Evolutionary conservation across 2,329 filamentous ascomycete genomes (phyloP).

Genomic region (Cladosporium sp.): DNA sequence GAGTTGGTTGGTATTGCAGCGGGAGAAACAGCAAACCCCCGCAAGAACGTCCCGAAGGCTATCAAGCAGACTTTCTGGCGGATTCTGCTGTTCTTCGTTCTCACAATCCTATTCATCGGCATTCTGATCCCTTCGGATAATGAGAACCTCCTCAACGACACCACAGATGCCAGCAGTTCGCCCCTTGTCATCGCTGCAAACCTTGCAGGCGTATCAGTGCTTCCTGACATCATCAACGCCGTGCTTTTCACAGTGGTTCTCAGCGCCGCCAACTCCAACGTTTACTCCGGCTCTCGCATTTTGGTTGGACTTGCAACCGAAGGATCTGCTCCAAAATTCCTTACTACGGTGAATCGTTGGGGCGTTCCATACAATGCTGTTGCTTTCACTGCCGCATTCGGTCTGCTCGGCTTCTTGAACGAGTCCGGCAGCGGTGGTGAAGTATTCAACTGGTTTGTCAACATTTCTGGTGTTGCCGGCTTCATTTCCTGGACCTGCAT

Average conservation of each 20-base stretch:
- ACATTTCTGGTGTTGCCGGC: conserved; percentile 67
- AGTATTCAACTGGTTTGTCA: conserved; percentile 71
- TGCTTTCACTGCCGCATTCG: conserved; percentile 59
- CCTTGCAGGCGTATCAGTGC: conserved; percentile 55
- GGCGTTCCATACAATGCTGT: conserved; percentile 76
- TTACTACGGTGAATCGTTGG: conserved; percentile 54
- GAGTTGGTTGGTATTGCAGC: conserved; percentile 52
- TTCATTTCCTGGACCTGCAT: conserved; percentile 70
- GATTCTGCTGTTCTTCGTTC: conserved; percentile 35
- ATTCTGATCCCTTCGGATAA: conserved; percentile 34
- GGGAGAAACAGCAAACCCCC: conserved; percentile 49
- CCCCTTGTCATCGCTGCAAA: conserved; percentile 65
- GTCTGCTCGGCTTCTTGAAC: conserved; percentile 69
- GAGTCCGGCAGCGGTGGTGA: conserved; percentile 64
- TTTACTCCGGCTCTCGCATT: conserved; percentile 65
- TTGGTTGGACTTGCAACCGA: conserved; percentile 65
- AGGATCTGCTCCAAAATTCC: conserved; percentile 48
- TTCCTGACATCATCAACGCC: conserved; percentile 66
- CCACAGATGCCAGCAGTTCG: conserved; percentile 47
- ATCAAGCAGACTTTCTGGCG: conserved; percentile 36
- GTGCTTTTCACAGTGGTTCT: conserved; percentile 65
- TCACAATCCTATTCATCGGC: conserved; percentile 34
- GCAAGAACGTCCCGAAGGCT: conserved; percentile 39
- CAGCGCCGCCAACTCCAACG: conserved; percentile 64
- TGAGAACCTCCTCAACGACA: conserved; percentile 33